A percentile compares a stretch with the other conserved stretches of the same genome.
phyloP scores from a whole-genome alignment of 179 eudicot species.

The Pouteria campechiana region DNA sequence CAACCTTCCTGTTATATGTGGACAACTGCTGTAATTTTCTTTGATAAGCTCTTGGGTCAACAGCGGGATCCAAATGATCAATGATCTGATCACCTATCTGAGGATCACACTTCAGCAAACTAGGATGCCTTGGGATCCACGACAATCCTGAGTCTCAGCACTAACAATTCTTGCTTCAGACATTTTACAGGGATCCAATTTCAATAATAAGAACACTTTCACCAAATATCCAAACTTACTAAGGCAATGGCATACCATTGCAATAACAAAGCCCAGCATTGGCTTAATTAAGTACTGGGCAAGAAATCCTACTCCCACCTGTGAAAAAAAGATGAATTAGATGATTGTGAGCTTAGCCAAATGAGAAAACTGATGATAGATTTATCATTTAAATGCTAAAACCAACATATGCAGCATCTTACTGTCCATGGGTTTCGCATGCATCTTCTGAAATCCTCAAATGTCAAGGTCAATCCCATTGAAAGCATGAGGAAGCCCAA shows the following conservation, averaged over 20 bases:
- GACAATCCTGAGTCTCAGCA: no score
- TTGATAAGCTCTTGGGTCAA: no score
- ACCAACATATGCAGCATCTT: conserved; percentile 15
- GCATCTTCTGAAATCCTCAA: conserved; percentile 94
- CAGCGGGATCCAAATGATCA: no score
- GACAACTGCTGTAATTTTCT: no score
- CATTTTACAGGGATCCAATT: no score
- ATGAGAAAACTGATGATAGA: neutral
- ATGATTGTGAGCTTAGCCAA: neutral
- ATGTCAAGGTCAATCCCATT: conserved; percentile 97
- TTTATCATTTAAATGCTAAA: neutral
- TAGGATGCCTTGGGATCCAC: no score
- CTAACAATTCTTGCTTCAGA: no score
- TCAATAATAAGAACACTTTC: no score
- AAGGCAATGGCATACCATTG: conserved; percentile 62
- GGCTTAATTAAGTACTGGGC: conserved; percentile 94
- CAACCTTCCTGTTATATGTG: no score
- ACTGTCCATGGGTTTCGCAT: conserved; percentile 97
- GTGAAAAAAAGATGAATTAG: conserved; percentile 9
- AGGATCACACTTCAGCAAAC: no score
- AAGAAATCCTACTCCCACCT: conserved; percentile 96
- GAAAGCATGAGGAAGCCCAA: conserved; percentile 99
- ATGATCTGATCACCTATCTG: no score
- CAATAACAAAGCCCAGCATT: conserved; percentile 66
- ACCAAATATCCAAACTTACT: no score